Evolutionary conservation across 106 monocot species (phyloP), one percentile per base, ranked within the genome.

Genomic region (Dioscorea zingiberensis): DNA sequence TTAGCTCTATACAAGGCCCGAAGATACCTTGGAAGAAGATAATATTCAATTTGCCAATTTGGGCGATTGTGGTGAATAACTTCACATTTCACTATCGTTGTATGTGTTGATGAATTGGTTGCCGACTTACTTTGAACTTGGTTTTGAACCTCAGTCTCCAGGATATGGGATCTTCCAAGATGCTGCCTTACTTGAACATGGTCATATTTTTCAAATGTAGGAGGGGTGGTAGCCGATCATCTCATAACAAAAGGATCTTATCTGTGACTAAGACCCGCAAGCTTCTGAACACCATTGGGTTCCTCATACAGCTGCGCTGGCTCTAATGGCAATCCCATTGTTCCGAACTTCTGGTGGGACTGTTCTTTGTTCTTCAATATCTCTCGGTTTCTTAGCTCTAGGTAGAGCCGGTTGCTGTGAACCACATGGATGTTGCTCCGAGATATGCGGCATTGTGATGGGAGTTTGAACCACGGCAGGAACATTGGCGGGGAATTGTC

Each of bases 71-170:
- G 27, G 85, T 79, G 22, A 95, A 95, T 70, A 91, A 91, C 65
- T 95, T 88, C 83, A 91, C 91, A 2, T 95, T 95, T 70, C 95
- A 95, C 60, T 91, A 95, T 68, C 95, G 14, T 58, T 95, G 23
- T 95, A 95, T 44, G 88, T 95, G 45, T 70, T 95, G 56, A 95
- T 95, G 95, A 95, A 95, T 68, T 95, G 95, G 95, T 62, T 95
- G 21, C 95, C 95, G 16, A 95, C 95, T 18, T 95, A 91, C 55
- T 91, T 88, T 64, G 85, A 95, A 54, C 76, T 80, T 12, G 95
- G 90, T 1, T n/a, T 83, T 95, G 67, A 69, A 85, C 32, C 74
- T 87, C 19, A 95, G 85, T 64, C 91, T 95, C 25, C 90, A 95
- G 59, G 95, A 95, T 13, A 91, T 95, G 87, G 95, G 95, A 18